These are phyloP conservation scores for Mrakia hoshinonis DNA, from an alignment of 768 basidiomycete genomes.

Conservation along the genomic window DNA sequence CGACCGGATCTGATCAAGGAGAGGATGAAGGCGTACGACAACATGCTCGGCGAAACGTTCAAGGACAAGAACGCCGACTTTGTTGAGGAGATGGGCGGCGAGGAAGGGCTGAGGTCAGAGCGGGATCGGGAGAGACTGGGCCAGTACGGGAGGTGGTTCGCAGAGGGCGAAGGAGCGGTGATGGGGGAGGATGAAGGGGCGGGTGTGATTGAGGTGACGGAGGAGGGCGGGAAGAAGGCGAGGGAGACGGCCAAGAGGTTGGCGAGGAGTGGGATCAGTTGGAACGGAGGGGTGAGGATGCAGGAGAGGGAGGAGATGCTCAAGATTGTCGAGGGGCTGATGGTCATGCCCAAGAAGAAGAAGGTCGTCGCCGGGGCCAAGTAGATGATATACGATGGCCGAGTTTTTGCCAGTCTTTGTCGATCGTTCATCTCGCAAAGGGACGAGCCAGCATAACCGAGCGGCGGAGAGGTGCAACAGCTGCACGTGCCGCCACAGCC, in stretches of 20 bases:
- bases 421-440: no score
- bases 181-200: background rate
- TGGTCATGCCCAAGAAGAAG: background rate
- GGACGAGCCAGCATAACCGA: no score
- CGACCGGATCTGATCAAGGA: background rate
- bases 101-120: background rate
- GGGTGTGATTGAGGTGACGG: background rate
- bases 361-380: background rate
- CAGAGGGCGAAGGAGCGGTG: background rate
- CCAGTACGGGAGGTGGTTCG: background rate
- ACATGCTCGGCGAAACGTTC: background rate
- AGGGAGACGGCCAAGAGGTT: slow-evolving; percentile 8
- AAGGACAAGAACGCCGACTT: background rate
- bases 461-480: no score
- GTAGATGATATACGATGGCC: no score
- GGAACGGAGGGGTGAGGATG: background rate
- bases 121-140: background rate
- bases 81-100: background rate
- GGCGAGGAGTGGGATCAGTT: background rate
- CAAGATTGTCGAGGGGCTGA: slow-evolving; percentile 12
- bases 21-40: background rate
- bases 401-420: no score
- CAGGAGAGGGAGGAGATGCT: slow-evolving; percentile 16
- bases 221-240: background rate
- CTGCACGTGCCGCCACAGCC: no score